These are phyloP conservation scores for Wickerhamomyces alni DNA, from an alignment of 805 yeast genomes.

Conservation along the genomic window DNA sequence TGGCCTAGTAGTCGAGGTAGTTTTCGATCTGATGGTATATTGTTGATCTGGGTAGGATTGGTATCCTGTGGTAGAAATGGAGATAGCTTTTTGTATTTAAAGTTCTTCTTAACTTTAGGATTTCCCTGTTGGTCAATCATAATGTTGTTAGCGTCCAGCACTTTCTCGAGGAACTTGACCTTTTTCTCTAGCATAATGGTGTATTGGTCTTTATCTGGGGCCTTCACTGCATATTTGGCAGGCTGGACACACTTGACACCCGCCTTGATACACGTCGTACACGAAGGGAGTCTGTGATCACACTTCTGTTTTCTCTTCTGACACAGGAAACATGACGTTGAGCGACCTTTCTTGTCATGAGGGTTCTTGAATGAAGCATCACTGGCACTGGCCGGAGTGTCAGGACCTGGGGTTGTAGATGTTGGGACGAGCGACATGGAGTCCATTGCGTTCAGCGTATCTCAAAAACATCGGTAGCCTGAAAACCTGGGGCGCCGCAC, in stretches of 20 bases:
- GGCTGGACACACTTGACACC: slow-evolving; percentile 61
- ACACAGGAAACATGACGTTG: slow-evolving; percentile 50
- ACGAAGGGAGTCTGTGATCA: slow-evolving; percentile 58
- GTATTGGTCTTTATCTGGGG: slow-evolving; percentile 48
- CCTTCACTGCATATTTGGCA: slow-evolving; percentile 43
- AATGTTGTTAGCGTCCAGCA: slow-evolving; percentile 30
- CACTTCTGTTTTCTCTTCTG: slow-evolving; percentile 58
- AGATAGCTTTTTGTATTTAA: slow-evolving; percentile 32
- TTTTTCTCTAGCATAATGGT: slow-evolving; percentile 51
- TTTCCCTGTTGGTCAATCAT: slow-evolving; percentile 21
- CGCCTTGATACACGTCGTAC: slow-evolving; percentile 62
- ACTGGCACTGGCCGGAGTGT: background rate
- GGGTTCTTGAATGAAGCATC: slow-evolving; percentile 15
- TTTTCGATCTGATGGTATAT: slow-evolving; percentile 8
- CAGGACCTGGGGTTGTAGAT: background rate
- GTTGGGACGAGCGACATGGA: background rate
- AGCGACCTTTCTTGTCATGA: slow-evolving; percentile 46
- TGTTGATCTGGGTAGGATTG: background rate
- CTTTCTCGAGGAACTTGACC: slow-evolving; percentile 43
- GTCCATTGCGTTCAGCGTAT: too few species aligned
- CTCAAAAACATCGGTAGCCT: too few species aligned
- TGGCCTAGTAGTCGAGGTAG: slow-evolving; percentile 5
- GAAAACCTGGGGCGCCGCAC: too few species aligned
- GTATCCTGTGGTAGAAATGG: slow-evolving; percentile 24
- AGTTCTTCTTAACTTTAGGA: slow-evolving; percentile 25